Base-by-base conservation (phyloP, 768 basidiomycete genomes). In the Cystofilobasidium bisporidii region DNA sequence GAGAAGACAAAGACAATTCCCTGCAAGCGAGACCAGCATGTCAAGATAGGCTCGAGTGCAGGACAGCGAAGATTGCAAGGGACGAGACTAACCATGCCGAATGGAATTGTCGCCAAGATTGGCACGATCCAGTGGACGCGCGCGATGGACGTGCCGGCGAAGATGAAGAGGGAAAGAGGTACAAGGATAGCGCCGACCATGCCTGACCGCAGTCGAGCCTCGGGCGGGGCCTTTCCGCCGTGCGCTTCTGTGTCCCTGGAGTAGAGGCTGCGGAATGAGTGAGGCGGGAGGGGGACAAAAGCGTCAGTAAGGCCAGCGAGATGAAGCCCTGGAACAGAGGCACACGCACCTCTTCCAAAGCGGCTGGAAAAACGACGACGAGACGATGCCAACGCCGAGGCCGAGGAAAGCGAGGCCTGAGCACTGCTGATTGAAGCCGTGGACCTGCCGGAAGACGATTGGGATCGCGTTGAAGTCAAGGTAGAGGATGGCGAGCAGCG, bases 11-110 rank as follows among this genome's bases (percentile, higher is more conserved):
- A 41, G 9, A 57, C 55, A 15, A 68, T 36, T 10, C 67, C 67
- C 40, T 38, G 41, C 18, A 24, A 12, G n/a, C n/a, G n/a, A n/a
- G n/a, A n/a, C n/a, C n/a, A n/a, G n/a, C n/a, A n/a, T n/a, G n/a
- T n/a, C n/a, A n/a, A n/a, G n/a, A n/a, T n/a, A n/a, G n/a, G n/a
- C n/a, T n/a, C n/a, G n/a, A n/a, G n/a, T n/a, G n/a, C n/a, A n/a
- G n/a, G n/a, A n/a, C n/a, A n/a, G n/a, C n/a, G n/a, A n/a, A n/a
- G n/a, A n/a, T n/a, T 57, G 56, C 17, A 75, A 76, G 14, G 64
- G 45, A 70, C 83, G 87, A 72, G 80, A 82, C 76, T 4, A 85
- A 56, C 87, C 0, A 82, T 78, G 28, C 83, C 83, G 69, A 84
- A 82, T 6, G 79, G 81, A 6, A 78, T 68, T 0, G 26, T 60